Percentiles rank a stretch among this genome's conserved stretches.
phyloP scores from a whole-genome alignment of 495 filamentous ascomycete genomes.

The Haplographium delicatum region DNA sequence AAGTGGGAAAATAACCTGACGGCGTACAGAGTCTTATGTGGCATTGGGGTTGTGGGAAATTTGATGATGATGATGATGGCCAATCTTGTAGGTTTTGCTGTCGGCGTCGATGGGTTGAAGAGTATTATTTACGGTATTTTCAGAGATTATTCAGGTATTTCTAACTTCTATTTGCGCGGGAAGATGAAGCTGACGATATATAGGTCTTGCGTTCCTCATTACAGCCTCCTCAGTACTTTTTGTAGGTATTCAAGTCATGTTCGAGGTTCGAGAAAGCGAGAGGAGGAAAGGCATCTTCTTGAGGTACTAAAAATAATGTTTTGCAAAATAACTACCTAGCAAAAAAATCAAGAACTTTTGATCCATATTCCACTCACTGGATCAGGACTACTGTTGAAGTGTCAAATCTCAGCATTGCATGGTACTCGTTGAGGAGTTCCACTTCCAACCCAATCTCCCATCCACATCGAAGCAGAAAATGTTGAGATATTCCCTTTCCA shows the following conservation, averaged over 20 bases:
- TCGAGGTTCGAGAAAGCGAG: conserved; percentile 86
- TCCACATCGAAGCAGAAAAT: too few species aligned
- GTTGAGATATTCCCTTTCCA: not conserved
- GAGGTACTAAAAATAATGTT: conserved; percentile 57
- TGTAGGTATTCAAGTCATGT: conserved; percentile 89
- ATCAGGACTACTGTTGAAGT: conserved; percentile 8
- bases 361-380: conserved; percentile 1
- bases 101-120: conserved; percentile 82
- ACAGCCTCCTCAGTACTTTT: conserved; percentile 69
- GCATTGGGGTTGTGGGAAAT: conserved; percentile 80
- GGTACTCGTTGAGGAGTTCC: conserved; percentile 4
- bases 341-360: conserved; percentile 8
- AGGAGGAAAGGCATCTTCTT: conserved; percentile 72
- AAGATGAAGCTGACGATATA: not conserved
- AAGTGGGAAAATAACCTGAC: conserved; percentile 64
- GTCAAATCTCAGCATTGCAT: not conserved
- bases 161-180: not conserved
- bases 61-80: conserved; percentile 94
- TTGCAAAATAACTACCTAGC: conserved; percentile 14
- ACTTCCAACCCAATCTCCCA: too few species aligned
- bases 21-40: conserved; percentile 72
- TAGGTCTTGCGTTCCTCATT: conserved; percentile 66
- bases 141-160: conserved; percentile 61
- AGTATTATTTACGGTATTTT: conserved; percentile 70
- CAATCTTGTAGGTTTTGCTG: conserved; percentile 90